Conservation (phyloP, 2,329 filamentous ascomycete genomes). For the Colletotrichum falcatum region DNA sequence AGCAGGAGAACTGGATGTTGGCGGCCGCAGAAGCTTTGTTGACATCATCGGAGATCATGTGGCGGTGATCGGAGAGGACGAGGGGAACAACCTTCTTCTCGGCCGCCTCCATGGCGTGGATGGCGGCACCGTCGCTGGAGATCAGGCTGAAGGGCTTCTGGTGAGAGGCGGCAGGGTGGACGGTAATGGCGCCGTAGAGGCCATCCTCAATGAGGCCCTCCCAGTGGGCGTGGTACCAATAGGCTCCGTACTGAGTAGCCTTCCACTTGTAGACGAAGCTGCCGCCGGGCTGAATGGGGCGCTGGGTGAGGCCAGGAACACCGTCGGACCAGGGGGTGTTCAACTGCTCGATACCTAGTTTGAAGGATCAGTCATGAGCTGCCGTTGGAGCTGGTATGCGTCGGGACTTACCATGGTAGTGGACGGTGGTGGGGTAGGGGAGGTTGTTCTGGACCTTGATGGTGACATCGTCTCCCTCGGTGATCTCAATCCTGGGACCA, state of each 20-base stretch:
- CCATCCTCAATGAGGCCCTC: conserved; percentile 70
- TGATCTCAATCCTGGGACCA: conserved; percentile 67
- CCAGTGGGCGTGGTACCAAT: conserved; percentile 72
- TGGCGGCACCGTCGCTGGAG: conserved; percentile 50
- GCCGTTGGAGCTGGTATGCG: neutral
- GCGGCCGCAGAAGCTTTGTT: conserved; percentile 58
- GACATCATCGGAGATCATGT: conserved; percentile 62
- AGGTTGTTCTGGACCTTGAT: conserved; percentile 60
- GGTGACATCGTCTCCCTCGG: conserved; percentile 63
- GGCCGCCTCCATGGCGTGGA: conserved; percentile 58
- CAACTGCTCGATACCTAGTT: conserved; percentile 47
- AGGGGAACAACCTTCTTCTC: conserved; percentile 61
- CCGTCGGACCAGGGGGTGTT: conserved; percentile 71
- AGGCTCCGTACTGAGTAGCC: conserved; percentile 68
- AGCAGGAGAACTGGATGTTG: conserved; percentile 65
- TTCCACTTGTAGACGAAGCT: conserved; percentile 66
- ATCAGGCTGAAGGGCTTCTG: conserved; percentile 64
- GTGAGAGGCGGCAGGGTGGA: conserved; percentile 52
- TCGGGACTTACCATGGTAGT: conserved; percentile 58
- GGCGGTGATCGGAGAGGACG: conserved; percentile 67
- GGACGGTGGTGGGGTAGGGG: conserved; percentile 61
- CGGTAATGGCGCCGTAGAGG: conserved; percentile 66
- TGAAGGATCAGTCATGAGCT: conserved; percentile 15
- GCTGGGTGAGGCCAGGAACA: conserved; percentile 67
- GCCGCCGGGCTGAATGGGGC: conserved; percentile 60